Base-by-base conservation (phyloP, 768 basidiomycete species). In the Tremella fuciformis region DNA sequence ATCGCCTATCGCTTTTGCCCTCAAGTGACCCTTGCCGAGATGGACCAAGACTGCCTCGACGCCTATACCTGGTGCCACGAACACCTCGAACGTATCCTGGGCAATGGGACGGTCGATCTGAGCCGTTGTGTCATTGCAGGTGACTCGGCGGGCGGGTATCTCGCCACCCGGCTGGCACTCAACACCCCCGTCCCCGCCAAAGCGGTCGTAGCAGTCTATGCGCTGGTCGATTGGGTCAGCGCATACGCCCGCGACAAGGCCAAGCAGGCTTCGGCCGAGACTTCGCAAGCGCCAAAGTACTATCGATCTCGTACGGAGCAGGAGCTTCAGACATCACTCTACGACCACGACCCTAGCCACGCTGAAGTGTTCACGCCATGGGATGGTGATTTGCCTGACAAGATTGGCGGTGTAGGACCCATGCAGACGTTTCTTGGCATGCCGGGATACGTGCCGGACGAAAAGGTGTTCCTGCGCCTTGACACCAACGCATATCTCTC, bases 101-200 rank as follows among this genome's bases (percentile, higher is more conserved):
- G 52, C 4, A 37, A 50, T 16, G 29, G 26, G 4, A 39, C 29
- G 8, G 22, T 64, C 38, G 55, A 62, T 42, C 15, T 66, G 3
- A 26, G 58, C 8, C 13, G 48, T 21, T 57, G 34, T 26, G 55
- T 58, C 50, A 59, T 64, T 2, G 65, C 49, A 8, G 65, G 65
- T 1, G 65, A 66, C 44, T 63, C 62, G 4, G 65, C 65, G 0
- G 65, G 65, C n/a, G 64, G 57, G 18, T 44, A 51, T 13, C 56
- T 65, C 1, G 22, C 53, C 3, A 49, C 65, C 7, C 13, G 51
- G n/a, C 25, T 40, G 9, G 58, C 42, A 1, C n/a, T 41, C 34
- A 26, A 44, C 4, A 38, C 55, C 26, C 19, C 49, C 11, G 50
- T 59, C 16, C 24, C 16, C 15, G 58, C 62, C 1, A 51, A 37